phyloP scores from a whole-genome alignment of 2,329 filamentous ascomycete genomes.

The Colletotrichum sojae region DNA sequence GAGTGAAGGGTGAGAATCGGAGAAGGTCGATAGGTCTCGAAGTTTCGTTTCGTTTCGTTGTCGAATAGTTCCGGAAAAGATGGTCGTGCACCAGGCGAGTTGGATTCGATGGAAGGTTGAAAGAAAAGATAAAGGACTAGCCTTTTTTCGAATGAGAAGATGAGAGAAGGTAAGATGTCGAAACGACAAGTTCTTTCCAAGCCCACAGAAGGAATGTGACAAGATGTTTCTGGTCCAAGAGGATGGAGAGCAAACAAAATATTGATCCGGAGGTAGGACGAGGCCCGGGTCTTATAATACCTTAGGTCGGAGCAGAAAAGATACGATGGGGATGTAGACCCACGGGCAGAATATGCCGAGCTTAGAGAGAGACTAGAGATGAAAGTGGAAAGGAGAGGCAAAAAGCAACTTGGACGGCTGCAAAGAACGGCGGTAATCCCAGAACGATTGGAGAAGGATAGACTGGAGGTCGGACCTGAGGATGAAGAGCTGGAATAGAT shows the following conservation, averaged over 20 bases:
- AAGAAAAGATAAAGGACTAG: conserved; percentile 53
- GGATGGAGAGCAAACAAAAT: conserved; percentile 31
- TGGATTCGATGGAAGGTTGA: conserved; percentile 45
- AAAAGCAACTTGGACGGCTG: conserved; percentile 47
- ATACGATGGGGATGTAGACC: conserved; percentile 34
- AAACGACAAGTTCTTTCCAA: conserved; percentile 41
- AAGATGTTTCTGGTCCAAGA: conserved; percentile 40
- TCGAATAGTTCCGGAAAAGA: conserved; percentile 39
- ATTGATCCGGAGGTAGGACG: conserved; percentile 34
- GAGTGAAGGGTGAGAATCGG: conserved; percentile 35
- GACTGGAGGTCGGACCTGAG: conserved; percentile 41
- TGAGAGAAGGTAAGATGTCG: conserved; percentile 44
- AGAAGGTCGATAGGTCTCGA: conserved; percentile 33
- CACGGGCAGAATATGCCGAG: conserved; percentile 36
- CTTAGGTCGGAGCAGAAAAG: conserved; percentile 5
- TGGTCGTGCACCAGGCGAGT: conserved; percentile 46
- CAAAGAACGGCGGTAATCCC: conserved; percentile 50
- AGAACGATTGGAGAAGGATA: conserved; percentile 53
- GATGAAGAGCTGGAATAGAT: conserved; percentile 38
- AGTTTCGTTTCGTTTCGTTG: conserved; percentile 38
- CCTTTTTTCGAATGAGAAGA: conserved; percentile 47
- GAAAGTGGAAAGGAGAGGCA: conserved; percentile 42
- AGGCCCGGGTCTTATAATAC: conserved; percentile 42
- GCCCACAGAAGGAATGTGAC: conserved; percentile 42
- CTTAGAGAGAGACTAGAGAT: conserved; percentile 34